Evolutionary conservation across 495 filamentous ascomycete genomes (phyloP).

Genomic region (Hypoxylon trugodes): DNA sequence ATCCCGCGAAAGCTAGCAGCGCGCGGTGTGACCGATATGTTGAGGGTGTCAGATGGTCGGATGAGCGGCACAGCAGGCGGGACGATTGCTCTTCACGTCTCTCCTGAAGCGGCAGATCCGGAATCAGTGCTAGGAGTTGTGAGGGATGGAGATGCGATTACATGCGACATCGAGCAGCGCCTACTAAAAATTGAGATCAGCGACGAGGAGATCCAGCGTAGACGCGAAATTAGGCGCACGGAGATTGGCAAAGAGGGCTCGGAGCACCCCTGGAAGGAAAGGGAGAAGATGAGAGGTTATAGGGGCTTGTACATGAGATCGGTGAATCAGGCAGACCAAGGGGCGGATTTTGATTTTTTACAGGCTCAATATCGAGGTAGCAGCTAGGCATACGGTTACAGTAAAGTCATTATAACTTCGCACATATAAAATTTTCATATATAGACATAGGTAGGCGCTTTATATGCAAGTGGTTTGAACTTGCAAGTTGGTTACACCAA

Average conservation of each 20-base stretch:
- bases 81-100: conserved; percentile 72
- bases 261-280: conserved; percentile 44
- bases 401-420: neutral
- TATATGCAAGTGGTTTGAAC: neutral
- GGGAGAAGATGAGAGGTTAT: conserved; percentile 63
- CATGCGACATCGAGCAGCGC: conserved; percentile 59
- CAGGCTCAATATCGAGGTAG: conserved; percentile 49
- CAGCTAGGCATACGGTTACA: neutral
- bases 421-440: neutral
- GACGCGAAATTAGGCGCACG: conserved; percentile 50
- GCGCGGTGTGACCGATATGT: conserved; percentile 70
- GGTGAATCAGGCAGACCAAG: conserved; percentile 70
- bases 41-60: conserved; percentile 70
- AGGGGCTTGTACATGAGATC: conserved; percentile 69
- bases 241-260: conserved; percentile 15
- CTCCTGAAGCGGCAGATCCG: conserved; percentile 67
- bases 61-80: conserved; percentile 76
- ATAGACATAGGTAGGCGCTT: neutral
- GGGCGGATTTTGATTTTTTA: conserved; percentile 72
- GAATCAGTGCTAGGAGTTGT: conserved; percentile 67
- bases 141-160: conserved; percentile 65
- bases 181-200: conserved; percentile 56
- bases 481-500: no score
- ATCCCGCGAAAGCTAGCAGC: conserved; percentile 69
- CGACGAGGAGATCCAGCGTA: conserved; percentile 55